Evolutionary conservation across 148 eudicot genomes (phyloP), one percentile per base, ranked within the genome.

Genomic region (Chenopodium quinoa): DNA sequence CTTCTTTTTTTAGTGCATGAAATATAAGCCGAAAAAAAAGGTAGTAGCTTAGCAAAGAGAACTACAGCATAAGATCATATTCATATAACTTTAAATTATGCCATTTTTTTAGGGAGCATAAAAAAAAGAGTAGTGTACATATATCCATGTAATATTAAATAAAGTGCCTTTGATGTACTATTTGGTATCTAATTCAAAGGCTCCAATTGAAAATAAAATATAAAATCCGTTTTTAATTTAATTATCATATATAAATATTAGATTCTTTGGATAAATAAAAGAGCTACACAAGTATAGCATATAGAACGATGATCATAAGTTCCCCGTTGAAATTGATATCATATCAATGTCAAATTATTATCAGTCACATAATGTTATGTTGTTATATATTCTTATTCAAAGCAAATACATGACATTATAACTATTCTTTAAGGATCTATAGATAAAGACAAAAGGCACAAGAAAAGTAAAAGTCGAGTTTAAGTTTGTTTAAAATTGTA

Each of bases 121-220:
- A 2, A 62, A 62, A 62, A 62, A 9, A 22, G 9, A 5, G 66
- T 20, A 22, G 9, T 4, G 7, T 62, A 62, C 3, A 56, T 56
- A 58, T 58, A 58, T 58, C 19, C 17, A 50, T 56, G 17, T 56
- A 37, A 17, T 62, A 20, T 71, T 17, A 12, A 19, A 71, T 16
- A 71, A 71, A 70, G 75, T 54, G 81, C 65, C 75, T 54, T 63
- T 70, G 34, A 70, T 69, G 23, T 75, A 50, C 31, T 7, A 75
- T 4, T 65, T 32, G 64, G 83, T 52, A 81, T 81, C 79, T 81
- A 74, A 81, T 81, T 50, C 79, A 81, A 81, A 81, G 83, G 79
- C 83, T 67, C 79, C 73, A 75, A 69, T 75, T 16, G 60, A 60
- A 69, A 69, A 69, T 32, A 54, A 16, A 54, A 54, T 54, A 54